Base-by-base conservation (phyloP, 116 monocot genomes). In the Thalassia testudinum region DNA sequence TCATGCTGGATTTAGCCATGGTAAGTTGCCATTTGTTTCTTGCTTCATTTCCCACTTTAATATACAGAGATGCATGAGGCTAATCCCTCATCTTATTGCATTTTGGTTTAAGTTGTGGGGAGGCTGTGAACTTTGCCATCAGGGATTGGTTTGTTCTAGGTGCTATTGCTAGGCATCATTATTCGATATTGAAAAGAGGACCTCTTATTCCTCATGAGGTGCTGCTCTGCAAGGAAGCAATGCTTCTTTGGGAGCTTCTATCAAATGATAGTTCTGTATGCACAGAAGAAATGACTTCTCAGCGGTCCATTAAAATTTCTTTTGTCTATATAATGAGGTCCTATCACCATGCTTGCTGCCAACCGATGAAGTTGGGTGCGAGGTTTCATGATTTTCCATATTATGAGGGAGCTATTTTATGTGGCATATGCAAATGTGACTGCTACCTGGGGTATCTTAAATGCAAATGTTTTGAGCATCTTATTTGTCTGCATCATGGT, bases 1-100 rank as follows among this genome's bases (percentile, higher is more conserved):
- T 70, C 99, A 99, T 76, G 86, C 99, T 24, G 90, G 99, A 29
- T 99, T 99, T 58, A 99, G 99, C 63, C 85, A 99, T 65, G 99
- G 97, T 97, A 54, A 47, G 68, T 21, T 51, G n/a, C n/a, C n/a
- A 14, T 11, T 57, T 18, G 8, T 42, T n/a, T n/a, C 16, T 22
- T 18, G 15, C 10, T 34, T 34, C 30, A 5, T 10, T 34, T 34
- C 3, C 3, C 10, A 3, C 30, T 34, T 34, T 19, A 18, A 1
- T 49, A 1, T 21, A 20, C 21, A 7, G 7, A 19, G 22, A n/a
- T 49, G 1, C 21, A 49, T 19, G 7, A n/a, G 1, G 8, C 1
- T 21, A 7, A 37, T 12, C 49, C 21, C 1, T 54, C 11, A 34
- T 2, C 42, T 21, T 43, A 15, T 12, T 4, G 7, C 25, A 20